phyloP scores from a whole-genome alignment of 176 grass and related monocot species.

The Hyparrhenia diplandra region DNA sequence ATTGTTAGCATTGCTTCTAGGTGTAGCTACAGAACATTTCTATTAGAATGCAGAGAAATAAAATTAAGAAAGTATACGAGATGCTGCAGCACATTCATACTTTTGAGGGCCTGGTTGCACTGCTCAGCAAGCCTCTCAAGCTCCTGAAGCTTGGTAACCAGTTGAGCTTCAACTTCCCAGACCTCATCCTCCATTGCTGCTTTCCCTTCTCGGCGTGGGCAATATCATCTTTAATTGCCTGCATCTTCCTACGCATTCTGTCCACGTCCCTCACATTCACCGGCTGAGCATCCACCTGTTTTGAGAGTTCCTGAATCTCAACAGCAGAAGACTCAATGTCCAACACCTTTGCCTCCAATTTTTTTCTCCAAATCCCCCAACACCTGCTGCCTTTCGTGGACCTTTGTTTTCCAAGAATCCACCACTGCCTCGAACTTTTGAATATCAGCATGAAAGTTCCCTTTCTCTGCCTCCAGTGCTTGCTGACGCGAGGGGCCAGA shows the following conservation, averaged over 20 bases:
- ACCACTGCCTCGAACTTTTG: slow-evolving; percentile 74
- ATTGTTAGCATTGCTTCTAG: not conserved
- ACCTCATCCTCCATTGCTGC: slow-evolving; percentile 53
- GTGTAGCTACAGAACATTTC: not conserved
- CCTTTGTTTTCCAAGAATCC: slow-evolving; percentile 50
- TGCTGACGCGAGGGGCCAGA: slow-evolving; percentile 38
- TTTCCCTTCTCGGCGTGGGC: slow-evolving; percentile 44
- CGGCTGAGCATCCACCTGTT: slow-evolving; percentile 51
- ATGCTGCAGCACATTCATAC: slow-evolving; percentile 30
- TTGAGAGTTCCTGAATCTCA: slow-evolving; percentile 56
- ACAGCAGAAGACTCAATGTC: slow-evolving; percentile 19
- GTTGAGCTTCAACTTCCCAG: slow-evolving; percentile 63
- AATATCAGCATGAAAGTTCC: slow-evolving; percentile 27
- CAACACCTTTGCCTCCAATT: slow-evolving; percentile 53
- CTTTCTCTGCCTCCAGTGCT: slow-evolving; percentile 38
- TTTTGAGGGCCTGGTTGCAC: slow-evolving; percentile 69
- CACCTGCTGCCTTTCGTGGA: slow-evolving; percentile 49
- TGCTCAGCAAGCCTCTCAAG: slow-evolving; percentile 45
- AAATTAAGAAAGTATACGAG: not conserved
- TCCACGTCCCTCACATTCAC: slow-evolving; percentile 66
- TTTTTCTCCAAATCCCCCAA: slow-evolving; percentile 44
- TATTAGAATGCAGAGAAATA: not conserved
- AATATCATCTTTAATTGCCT: slow-evolving; percentile 53
- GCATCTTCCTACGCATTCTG: slow-evolving; percentile 72
- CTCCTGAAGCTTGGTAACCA: slow-evolving; percentile 57